Percentiles rank a stretch among this genome's conserved stretches.
Conservation (phyloP, 2,329 filamentous ascomycete genomes). For the Leptographium radiaticola region DNA sequence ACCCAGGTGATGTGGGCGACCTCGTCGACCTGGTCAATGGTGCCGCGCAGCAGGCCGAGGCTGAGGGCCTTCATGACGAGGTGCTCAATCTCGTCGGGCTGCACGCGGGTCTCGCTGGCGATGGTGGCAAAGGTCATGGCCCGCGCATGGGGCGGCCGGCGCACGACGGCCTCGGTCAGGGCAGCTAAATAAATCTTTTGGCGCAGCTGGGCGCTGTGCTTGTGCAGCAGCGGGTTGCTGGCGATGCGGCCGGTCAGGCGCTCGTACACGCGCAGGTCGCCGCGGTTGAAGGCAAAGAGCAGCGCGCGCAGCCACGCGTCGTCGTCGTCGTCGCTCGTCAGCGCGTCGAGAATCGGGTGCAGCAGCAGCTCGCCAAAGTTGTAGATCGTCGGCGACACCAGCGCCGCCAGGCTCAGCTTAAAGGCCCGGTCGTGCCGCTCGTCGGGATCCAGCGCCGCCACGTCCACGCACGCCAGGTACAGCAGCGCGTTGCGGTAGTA, state of each 20-base stretch:
- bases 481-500: conserved; percentile 97
- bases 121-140: conserved; percentile 88
- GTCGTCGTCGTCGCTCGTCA: conserved; percentile 39
- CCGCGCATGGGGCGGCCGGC: conserved; percentile 86
- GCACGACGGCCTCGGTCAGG: conserved; percentile 91
- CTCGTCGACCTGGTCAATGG: conserved; percentile 91
- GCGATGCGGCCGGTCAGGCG: conserved; percentile 67
- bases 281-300: conserved; percentile 95
- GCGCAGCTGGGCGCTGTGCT: conserved; percentile 74
- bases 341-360: conserved; percentile 84
- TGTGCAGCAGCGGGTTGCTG: conserved; percentile 64
- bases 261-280: conserved; percentile 80
- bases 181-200: conserved; percentile 98
- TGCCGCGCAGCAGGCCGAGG: conserved; percentile 75
- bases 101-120: conserved; percentile 82
- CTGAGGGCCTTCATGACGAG: conserved; percentile 98
- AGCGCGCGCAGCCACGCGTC: conserved; percentile 86
- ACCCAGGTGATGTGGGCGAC: conserved; percentile 97
- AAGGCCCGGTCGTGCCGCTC: conserved; percentile 79
- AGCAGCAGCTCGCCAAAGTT: conserved; percentile 98
- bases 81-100: conserved; percentile 87
- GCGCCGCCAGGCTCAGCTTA: conserved; percentile 80
- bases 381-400: conserved; percentile 93
- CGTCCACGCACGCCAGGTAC: conserved; percentile 90
- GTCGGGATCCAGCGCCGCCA: conserved; percentile 56